Evolutionary conservation across 331 rosid species (phyloP).

Genomic region (Arachis monticola): DNA sequence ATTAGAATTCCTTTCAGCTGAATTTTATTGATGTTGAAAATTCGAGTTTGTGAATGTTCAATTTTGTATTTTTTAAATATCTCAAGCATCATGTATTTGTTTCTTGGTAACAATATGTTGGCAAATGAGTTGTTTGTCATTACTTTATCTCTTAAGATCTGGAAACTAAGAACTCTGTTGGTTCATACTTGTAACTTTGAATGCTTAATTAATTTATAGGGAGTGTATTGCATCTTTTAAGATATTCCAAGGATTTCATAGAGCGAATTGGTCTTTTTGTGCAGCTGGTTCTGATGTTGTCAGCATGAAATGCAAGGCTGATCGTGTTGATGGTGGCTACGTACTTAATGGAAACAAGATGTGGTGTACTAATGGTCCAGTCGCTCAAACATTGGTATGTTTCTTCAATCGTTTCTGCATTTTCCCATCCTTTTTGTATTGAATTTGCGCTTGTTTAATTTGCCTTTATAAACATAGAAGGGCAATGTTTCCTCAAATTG

Average conservation of each 20-base stretch:
- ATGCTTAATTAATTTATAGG: too few relatives aligned
- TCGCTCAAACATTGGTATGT: slow-evolving; percentile 85
- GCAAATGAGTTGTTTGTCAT: too few relatives aligned
- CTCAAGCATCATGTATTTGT: too few relatives aligned
- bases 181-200: too few relatives aligned
- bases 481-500: slow-evolving; percentile 22
- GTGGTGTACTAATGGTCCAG: slow-evolving; percentile 99
- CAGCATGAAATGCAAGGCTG: slow-evolving; percentile 98
- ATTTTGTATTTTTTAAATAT: too few relatives aligned
- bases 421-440: slow-evolving; percentile 28
- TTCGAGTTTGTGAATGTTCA: too few relatives aligned
- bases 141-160: too few relatives aligned
- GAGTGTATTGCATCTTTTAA: slow-evolving; percentile 22
- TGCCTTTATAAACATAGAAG: slow-evolving; percentile 4
- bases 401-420: slow-evolving; percentile 20
- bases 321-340: slow-evolving; percentile 82
- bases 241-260: slow-evolving; percentile 22
- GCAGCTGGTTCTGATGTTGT: slow-evolving; percentile 99
- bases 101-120: too few relatives aligned
- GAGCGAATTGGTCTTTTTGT: slow-evolving; percentile 40
- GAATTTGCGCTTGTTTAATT: slow-evolving; percentile 9
- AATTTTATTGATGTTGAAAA: too few relatives aligned
- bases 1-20: too few relatives aligned
- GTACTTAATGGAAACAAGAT: slow-evolving; percentile 90
- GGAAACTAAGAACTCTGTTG: too few relatives aligned